Base-by-base conservation (phyloP, 1,139 yeast genomes). In the Debaryomycetaceae sp. region DNA sequence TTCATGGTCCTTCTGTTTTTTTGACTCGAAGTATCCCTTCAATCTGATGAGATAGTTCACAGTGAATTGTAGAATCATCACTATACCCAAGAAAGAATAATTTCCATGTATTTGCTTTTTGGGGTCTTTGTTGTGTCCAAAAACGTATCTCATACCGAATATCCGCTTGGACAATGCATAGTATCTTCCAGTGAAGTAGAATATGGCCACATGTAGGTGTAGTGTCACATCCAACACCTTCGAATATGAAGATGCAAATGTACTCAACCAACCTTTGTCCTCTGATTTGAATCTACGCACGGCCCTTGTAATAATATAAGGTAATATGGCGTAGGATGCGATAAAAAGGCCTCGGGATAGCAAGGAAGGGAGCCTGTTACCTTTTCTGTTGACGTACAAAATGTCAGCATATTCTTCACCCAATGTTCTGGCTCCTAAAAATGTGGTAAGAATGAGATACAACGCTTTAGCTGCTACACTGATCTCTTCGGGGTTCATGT, bases 361-460 rank as follows among this genome's bases (percentile, higher is more conserved):
- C 1, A 69, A 31, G 36, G 64, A 68, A 1, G 88, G 86, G n/a
- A 84, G 62, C 27, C 68, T 57, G 24, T 55, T 69, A 0, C 83
- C 88, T 43, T 63, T 65, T 47, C 74, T 71, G 47, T 61, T 75
- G 6, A 87, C 87, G 57, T 89, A 88, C 17, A 85, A 69, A 46
- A 91, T 69, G 63, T 91, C 97, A 14, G 91, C 93, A 62, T 91
- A 91, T 63, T 93, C 98, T 60, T 91, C 98, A 0, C 99, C 99
- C 33, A 91, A 68, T 0, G 98, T 91, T 45, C 95, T 72, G 5
- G 88, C 81, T 0, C 95, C 93, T 5, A 80, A 50, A 13, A 86
- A 62, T 0, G 97, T 89, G 0, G 97, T 91, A 35, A 88, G 66
- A 1, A 75, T 68, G 24, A 88, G 69, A 56, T 91, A 90, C 1